A percentile compares a stretch with the other conserved stretches of the same genome.
These are phyloP conservation scores for Teunomyces kruisii DNA, from an alignment of 805 yeast species.

Conservation along the genomic window DNA sequence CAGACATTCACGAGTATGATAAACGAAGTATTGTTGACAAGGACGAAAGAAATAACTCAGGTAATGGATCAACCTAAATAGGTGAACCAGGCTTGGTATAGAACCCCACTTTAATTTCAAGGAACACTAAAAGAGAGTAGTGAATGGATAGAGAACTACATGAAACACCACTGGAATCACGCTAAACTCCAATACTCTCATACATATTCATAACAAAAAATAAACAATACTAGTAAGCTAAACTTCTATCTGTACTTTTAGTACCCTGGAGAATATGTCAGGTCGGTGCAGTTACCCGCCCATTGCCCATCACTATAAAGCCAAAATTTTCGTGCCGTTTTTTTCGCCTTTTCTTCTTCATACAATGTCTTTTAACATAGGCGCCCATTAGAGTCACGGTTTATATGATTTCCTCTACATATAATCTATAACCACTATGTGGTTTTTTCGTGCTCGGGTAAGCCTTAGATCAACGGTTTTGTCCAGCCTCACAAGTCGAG, in stretches of 20 bases:
- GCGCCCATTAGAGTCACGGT: slow-evolving; percentile 86
- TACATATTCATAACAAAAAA: no score
- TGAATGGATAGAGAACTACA: no score
- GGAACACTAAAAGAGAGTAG: no score
- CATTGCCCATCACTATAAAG: slow-evolving; percentile 7
- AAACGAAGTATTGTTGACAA: slow-evolving; percentile 18
- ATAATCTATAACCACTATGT: slow-evolving; percentile 44
- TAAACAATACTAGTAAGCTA: background rate
- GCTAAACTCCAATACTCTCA: no score
- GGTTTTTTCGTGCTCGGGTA: slow-evolving; percentile 87
- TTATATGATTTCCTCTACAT: slow-evolving; percentile 49
- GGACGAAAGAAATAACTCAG: background rate
- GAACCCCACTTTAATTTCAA: no score
- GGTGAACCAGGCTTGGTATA: no score
- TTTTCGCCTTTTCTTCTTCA: slow-evolving; percentile 26
- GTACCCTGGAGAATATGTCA: background rate
- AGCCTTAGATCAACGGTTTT: slow-evolving; percentile 72
- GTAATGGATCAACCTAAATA: background rate
- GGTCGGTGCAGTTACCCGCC: slow-evolving; percentile 8
- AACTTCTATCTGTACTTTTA: background rate
- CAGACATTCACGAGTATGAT: slow-evolving; percentile 63
- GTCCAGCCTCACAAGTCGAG: slow-evolving; percentile 59
- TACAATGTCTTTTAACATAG: slow-evolving; percentile 52
- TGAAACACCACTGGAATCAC: no score
- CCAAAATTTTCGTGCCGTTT: slow-evolving; percentile 3